These are phyloP conservation scores for Globisporangium abappressorium DNA, from an alignment of 352 stramenopile species.

Conservation along the genomic window DNA sequence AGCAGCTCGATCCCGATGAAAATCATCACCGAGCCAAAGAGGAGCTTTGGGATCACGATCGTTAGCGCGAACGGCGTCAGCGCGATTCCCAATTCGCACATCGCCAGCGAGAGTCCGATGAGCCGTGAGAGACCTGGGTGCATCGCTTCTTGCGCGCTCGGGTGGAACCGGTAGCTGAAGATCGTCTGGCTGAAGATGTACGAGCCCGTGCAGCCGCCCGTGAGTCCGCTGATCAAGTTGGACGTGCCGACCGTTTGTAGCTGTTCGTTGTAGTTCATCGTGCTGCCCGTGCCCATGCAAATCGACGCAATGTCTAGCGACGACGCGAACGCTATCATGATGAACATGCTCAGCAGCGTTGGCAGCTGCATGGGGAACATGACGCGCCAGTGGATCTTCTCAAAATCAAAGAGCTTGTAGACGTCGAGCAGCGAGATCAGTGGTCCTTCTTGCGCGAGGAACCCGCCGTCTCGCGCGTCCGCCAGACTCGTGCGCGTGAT, in stretches of 20 bases:
- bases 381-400: slow-evolving; percentile 69
- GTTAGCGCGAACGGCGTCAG: slow-evolving; percentile 89
- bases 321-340: slow-evolving; percentile 93
- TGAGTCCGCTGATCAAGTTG: slow-evolving; percentile 88
- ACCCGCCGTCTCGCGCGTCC: slow-evolving; percentile 86
- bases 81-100: slow-evolving; percentile 56
- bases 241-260: slow-evolving; percentile 92
- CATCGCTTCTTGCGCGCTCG: slow-evolving; percentile 30
- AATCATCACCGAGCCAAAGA: slow-evolving; percentile 96
- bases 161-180: slow-evolving; percentile 76
- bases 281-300: slow-evolving; percentile 90
- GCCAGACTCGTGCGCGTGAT: slow-evolving; percentile 70
- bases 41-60: slow-evolving; percentile 92
- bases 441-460: slow-evolving; percentile 52
- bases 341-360: slow-evolving; percentile 90
- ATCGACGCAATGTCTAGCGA: slow-evolving; percentile 95
- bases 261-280: slow-evolving; percentile 93
- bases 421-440: slow-evolving; percentile 37
- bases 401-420: slow-evolving; percentile 71
- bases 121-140: slow-evolving; percentile 58
- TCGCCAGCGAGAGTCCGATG: slow-evolving; percentile 53
- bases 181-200: slow-evolving; percentile 96
- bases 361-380: slow-evolving; percentile 67
- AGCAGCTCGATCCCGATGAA: slow-evolving; percentile 96
- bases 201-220: slow-evolving; percentile 82